phyloP scores from a whole-genome alignment of 2,329 filamentous ascomycete species.

The Cladophialophora carrionii region DNA sequence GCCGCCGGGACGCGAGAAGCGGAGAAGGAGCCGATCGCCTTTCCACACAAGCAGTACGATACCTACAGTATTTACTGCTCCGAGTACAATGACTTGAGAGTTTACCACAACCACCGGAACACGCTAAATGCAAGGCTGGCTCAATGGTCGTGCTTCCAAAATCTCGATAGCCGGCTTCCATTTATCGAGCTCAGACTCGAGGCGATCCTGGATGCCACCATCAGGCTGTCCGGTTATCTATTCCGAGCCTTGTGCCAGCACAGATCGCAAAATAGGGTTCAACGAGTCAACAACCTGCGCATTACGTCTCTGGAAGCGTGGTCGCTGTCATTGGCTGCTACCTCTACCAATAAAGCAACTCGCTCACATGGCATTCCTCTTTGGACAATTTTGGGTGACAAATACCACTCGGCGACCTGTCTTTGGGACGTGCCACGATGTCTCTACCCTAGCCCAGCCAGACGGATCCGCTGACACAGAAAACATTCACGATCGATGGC shows the following conservation, averaged over 20 bases:
- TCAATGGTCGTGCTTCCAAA: not conserved
- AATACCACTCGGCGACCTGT: not conserved
- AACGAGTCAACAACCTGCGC: constrained; percentile 1
- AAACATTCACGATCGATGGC: not conserved
- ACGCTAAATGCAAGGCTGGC: not conserved
- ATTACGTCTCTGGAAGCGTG: not conserved
- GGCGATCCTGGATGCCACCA: not conserved
- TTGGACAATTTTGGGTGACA: not conserved
- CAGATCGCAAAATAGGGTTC: not conserved
- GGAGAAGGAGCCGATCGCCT: not conserved
- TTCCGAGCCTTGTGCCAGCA: not conserved
- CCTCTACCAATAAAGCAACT: not conserved
- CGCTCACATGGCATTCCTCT: not conserved
- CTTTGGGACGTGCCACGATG: not conserved
- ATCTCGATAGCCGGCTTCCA: not conserved
- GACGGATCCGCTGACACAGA: not conserved
- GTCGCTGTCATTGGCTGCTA: not conserved
- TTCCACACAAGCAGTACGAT: not conserved
- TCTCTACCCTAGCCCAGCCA: not conserved
- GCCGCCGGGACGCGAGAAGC: not conserved
- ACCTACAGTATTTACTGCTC: not conserved
- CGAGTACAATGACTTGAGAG: not conserved
- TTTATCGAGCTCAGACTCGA: not conserved
- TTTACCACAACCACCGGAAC: not conserved
- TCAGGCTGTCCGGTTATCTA: not conserved